Base-by-base conservation (phyloP, 768 basidiomycete genomes). In the Pholiota microspora region DNA sequence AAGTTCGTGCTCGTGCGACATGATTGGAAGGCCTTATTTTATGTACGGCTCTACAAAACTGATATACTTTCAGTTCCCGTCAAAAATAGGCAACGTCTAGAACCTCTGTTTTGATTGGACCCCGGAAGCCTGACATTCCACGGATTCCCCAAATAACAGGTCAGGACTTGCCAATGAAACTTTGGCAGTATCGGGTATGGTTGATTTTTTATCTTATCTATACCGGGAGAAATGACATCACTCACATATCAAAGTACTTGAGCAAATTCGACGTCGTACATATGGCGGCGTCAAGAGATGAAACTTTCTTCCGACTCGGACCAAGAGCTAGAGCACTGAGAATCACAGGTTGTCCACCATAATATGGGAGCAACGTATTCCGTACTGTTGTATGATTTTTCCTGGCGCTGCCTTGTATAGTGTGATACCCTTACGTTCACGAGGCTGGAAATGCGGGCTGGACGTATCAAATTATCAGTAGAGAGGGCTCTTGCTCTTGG, bases 31-130 rank as follows among this genome's bases (percentile, higher is more conserved):
- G 51, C 51, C 28, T 51, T 42, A 45, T 31, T 31, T 16, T 23
- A 4, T 21, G 6, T 42, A 21, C 21, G 40, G 40, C 21, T 38
- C n/a, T 38, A 38, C n/a, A 8, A 38, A 42, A 16, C 18, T 24
- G 40, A 42, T 42, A 42, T 42, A 6, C 40, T 23, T 42, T 23
- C n/a, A n/a, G n/a, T n/a, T n/a, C 6, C 40, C 36, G 55, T 42
- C 55, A 51, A 51, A 48, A 48, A 54, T 54, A 51, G 45, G 24
- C 32, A 42, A 28, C 32, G 34, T 54, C 49, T 48, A 58, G 57
- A 58, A 54, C 32, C 29, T 21, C 18, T n/a, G 7, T 35, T 31
- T 21, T 38, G 15, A 38, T 38, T 38, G 36, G 36, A n/a, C 18
- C 24, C 46, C 16, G 46, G 16, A 38, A 38, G 36, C 13, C 13